Evolutionary conservation across 441 rosid species (phyloP), one percentile per base, ranked within the genome.

Genomic region (Pelargonium myrrhifolium): DNA sequence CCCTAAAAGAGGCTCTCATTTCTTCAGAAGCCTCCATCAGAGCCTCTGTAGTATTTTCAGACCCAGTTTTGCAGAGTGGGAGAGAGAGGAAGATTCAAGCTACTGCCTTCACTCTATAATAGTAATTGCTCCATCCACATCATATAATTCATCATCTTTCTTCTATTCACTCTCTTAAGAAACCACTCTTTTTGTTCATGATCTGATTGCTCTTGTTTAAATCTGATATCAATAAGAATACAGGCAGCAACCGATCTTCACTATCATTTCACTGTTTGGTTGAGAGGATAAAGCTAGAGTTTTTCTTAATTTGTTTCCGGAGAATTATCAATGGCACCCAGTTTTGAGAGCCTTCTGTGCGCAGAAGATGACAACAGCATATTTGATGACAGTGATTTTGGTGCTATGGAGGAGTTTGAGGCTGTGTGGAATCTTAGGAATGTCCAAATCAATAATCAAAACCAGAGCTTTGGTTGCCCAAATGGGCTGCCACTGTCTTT

Each of bases 331-430:
- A 87, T 87, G 93, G 89, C 86, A 59, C 84, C 89, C 10, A 84
- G 84, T 80, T 83, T 83, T 77, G 93, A 87, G 31, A 77, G 86
- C 75, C 87, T 88, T 62, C 76, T 86, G 26, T 88, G 93, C 51
- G 80, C 75, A 14, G 93, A 86, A 58, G 91, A 82, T 59, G 70
- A 75, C 56, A 56, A 37, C 66, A 68, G 82, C 55, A 74, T 86
- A 62, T 80, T 86, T 68, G 80, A 74, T 71, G 85, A 83, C 55
- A 78, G 75, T 64, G 83, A 78, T 26, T 65, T 53, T 43, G 77
- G 65, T 73, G 47, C 65, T 59, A 66, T 40, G 26, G 70, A 68
- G 43, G 86, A 72, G 76, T 77, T 75, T 70, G 84, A 76, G 75
- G 68, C 65, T 39, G 35, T 72, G 21, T 75, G 76, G 82, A 68